phyloP scores from a whole-genome alignment of 371 early-diverging fungal species.

The Conidiobolus coronatus region DNA sequence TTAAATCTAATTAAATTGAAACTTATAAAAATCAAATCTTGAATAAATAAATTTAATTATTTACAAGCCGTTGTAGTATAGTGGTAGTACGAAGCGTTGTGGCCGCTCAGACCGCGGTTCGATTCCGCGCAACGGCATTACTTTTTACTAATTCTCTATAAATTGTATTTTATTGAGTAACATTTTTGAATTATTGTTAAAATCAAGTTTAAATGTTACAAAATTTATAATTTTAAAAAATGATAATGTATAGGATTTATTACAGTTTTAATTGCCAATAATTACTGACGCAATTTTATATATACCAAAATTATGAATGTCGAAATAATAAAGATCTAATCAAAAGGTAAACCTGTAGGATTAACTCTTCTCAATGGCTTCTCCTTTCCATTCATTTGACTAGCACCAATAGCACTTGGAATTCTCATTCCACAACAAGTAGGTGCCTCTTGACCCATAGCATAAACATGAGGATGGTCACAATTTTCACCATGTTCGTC shows the following conservation, averaged over 20 bases:
- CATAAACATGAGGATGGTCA: conserved; percentile 49
- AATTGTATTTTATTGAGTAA: too few relatives aligned
- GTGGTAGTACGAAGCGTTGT: conserved; percentile 39
- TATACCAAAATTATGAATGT: too few relatives aligned
- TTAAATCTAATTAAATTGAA: too few relatives aligned
- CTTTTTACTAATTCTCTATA: conserved; percentile 3
- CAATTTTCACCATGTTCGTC: conserved; percentile 24
- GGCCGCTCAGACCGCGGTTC: conserved; percentile 41
- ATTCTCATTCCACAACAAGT: conserved; percentile 86
- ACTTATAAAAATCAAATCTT: too few relatives aligned
- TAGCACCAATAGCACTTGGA: conserved; percentile 82
- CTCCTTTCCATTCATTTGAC: conserved; percentile 9
- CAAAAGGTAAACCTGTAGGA: not conserved
- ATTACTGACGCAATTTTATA: too few relatives aligned
- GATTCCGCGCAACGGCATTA: conserved; percentile 35
- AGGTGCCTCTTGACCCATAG: conserved; percentile 82
- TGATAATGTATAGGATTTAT: too few relatives aligned
- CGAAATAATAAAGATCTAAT: not conserved
- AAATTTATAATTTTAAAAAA: too few relatives aligned
- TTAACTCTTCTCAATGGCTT: not conserved
- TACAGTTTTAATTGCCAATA: too few relatives aligned
- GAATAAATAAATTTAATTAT: too few relatives aligned
- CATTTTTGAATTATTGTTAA: too few relatives aligned
- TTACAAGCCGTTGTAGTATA: conserved; percentile 33
- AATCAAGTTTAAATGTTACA: too few relatives aligned